phyloP scores from a whole-genome alignment of 768 basidiomycete species.

The Albatrellus ellisii region DNA sequence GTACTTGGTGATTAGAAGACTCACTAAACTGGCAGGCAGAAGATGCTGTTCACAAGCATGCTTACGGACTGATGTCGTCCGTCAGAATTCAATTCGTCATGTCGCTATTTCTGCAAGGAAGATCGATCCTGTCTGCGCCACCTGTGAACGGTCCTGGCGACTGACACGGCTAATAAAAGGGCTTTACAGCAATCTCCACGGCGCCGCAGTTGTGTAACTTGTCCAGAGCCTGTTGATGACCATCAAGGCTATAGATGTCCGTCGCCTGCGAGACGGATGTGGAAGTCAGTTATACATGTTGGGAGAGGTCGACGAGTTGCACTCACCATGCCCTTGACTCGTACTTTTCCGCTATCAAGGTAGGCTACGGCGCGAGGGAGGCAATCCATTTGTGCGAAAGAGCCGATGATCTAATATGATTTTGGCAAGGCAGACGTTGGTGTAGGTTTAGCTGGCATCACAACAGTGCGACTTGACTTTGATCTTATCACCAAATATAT shows the following conservation, averaged over 20 bases:
- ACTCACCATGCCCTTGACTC: slow-evolving; percentile 66
- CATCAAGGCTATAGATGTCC: slow-evolving; percentile 40
- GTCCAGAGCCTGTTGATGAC: slow-evolving; percentile 53
- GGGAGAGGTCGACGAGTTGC: not conserved
- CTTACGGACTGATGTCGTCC: too few species aligned
- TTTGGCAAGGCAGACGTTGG: not conserved
- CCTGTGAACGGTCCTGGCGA: too few species aligned
- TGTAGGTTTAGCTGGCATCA: not conserved
- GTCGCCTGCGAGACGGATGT: slow-evolving; percentile 37
- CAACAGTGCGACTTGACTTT: slow-evolving; percentile 23
- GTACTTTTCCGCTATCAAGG: slow-evolving; percentile 77
- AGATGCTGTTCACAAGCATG: too few species aligned
- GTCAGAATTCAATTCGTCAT: too few species aligned
- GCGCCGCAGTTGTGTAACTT: slow-evolving; percentile 46
- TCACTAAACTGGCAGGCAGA: too few species aligned
- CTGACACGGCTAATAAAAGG: slow-evolving; percentile 6
- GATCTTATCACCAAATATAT: slow-evolving; percentile 69
- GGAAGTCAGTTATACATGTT: not conserved
- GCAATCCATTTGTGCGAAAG: slow-evolving; percentile 80
- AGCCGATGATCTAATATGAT: slow-evolving; percentile 62
- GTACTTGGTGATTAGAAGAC: too few species aligned
- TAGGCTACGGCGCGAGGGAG: slow-evolving; percentile 88
- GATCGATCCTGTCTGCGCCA: too few species aligned
- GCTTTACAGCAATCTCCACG: slow-evolving; percentile 39
- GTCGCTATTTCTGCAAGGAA: too few species aligned